A percentile compares a stretch with the other conserved stretches of the same genome.
These are phyloP conservation scores for Candida maesae DNA, from an alignment of 805 yeast genomes.

Conservation along the genomic window DNA sequence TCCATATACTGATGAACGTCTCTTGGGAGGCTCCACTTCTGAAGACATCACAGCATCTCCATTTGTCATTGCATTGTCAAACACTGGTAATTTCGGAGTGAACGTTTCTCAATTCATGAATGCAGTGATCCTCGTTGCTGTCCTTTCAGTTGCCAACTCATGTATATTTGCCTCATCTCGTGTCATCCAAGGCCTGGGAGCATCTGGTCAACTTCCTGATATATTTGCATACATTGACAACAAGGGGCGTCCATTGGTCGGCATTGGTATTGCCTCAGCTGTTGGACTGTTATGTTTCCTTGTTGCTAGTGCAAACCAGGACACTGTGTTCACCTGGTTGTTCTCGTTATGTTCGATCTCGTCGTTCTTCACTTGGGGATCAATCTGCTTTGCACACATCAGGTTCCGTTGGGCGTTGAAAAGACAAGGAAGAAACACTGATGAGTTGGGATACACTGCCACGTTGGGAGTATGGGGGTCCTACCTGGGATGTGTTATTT, in stretches of 20 bases:
- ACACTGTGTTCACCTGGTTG: constrained; percentile 60
- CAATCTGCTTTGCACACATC: constrained; percentile 56
- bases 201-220: constrained; percentile 59
- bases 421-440: constrained; percentile 61
- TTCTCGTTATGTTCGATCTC: constrained; percentile 59
- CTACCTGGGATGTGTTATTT: constrained; percentile 51
- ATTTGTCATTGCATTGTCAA: constrained; percentile 65
- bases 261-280: constrained; percentile 44
- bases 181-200: constrained; percentile 60
- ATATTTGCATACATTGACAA: constrained; percentile 60
- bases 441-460: constrained; percentile 64
- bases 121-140: constrained; percentile 64
- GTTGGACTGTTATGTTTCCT: constrained; percentile 59
- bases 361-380: constrained; percentile 60
- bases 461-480: constrained; percentile 70
- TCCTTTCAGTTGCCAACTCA: constrained; percentile 70
- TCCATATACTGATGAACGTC: constrained; percentile 52
- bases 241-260: constrained; percentile 64
- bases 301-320: constrained; percentile 48
- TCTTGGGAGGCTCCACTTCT: constrained; percentile 44
- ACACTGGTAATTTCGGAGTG: constrained; percentile 57
- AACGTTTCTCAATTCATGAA: constrained; percentile 63
- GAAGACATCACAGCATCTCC: constrained; percentile 74
- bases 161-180: constrained; percentile 68
- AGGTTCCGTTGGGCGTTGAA: constrained; percentile 60